A percentile compares a stretch with the other conserved stretches of the same genome.
phyloP scores from a whole-genome alignment of 192 early-diverging fungal genomes.

The Coemansia sp. region DNA sequence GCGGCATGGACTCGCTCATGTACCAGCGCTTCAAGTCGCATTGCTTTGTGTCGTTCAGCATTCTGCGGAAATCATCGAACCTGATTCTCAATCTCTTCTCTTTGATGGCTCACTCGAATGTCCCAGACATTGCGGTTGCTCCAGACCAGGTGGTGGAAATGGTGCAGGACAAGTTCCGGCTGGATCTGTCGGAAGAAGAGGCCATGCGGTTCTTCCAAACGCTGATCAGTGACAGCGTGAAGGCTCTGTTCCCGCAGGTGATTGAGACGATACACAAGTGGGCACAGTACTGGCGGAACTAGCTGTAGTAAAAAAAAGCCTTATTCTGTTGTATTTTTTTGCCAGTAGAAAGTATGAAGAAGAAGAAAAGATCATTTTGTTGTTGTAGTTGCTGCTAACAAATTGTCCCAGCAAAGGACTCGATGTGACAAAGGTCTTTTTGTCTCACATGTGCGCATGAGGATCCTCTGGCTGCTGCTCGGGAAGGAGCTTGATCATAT shows the following conservation, averaged over 20 bases:
- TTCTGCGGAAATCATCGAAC: slow-evolving; percentile 89
- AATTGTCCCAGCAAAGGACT: background rate
- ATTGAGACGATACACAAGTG: slow-evolving; percentile 98
- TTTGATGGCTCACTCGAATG: slow-evolving; percentile 96
- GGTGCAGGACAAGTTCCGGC: slow-evolving; percentile 94
- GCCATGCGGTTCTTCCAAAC: slow-evolving; percentile 93
- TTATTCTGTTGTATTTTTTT: slow-evolving; percentile 1
- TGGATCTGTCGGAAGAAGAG: slow-evolving; percentile 90
- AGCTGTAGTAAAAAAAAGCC: background rate
- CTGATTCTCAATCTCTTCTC: slow-evolving; percentile 96
- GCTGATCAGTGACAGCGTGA: slow-evolving; percentile 90
- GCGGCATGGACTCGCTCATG: slow-evolving; percentile 81
- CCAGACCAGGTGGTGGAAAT: slow-evolving; percentile 96
- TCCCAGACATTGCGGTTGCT: slow-evolving; percentile 97
- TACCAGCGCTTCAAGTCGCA: slow-evolving; percentile 92
- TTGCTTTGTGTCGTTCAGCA: slow-evolving; percentile 94
- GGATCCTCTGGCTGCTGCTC: slow-evolving; percentile 55
- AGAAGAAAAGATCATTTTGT: background rate
- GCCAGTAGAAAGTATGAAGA: background rate
- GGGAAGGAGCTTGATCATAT: slow-evolving; percentile 74
- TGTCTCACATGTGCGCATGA: slow-evolving; percentile 52
- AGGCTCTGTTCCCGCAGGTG: slow-evolving; percentile 95
- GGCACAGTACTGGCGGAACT: slow-evolving; percentile 79
- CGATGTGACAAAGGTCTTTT: background rate
- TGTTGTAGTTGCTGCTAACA: background rate